A percentile compares a stretch with the other conserved stretches of the same genome.
phyloP scores from a whole-genome alignment of 768 basidiomycete genomes.

The Phlebiopsis flavidoalba region DNA sequence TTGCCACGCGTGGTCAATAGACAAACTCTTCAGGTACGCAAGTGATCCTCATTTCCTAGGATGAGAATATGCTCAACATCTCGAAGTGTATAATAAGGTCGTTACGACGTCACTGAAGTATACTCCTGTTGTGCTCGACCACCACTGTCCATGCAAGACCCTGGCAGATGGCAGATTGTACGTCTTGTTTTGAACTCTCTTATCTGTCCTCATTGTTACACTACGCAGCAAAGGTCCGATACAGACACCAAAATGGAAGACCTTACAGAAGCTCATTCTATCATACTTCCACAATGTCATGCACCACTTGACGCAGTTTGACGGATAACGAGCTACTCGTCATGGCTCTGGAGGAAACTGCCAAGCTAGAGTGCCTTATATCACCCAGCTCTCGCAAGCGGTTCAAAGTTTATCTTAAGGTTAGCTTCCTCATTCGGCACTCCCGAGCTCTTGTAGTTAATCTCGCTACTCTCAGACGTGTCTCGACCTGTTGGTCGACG shows the following conservation, averaged over 20 bases:
- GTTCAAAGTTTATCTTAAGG: constrained; percentile 88
- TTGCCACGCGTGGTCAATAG: constrained; percentile 89
- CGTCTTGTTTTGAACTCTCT: constrained; percentile 19
- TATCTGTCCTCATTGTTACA: background rate
- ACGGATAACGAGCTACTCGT: constrained; percentile 60
- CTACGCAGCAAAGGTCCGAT: constrained; percentile 71
- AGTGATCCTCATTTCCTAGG: background rate
- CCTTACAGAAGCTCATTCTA: constrained; percentile 80
- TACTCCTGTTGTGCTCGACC: constrained; percentile 82
- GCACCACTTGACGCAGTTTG: constrained; percentile 71
- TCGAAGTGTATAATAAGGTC: constrained; percentile 89
- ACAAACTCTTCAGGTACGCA: constrained; percentile 67
- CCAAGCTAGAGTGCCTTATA: constrained; percentile 86
- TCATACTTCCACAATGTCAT: constrained; percentile 89
- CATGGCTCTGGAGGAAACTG: constrained; percentile 76
- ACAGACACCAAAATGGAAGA: constrained; percentile 75
- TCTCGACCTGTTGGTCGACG: constrained; percentile 77
- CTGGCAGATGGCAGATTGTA: constrained; percentile 83
- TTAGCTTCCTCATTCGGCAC: constrained; percentile 21
- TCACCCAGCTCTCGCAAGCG: constrained; percentile 61
- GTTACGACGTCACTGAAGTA: constrained; percentile 82
- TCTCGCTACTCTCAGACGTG: constrained; percentile 50
- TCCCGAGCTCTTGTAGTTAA: background rate
- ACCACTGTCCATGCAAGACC: constrained; percentile 86
- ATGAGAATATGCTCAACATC: background rate